Evolutionary conservation across 176 grass and related monocot genomes (phyloP).

Genomic region (Zea mays): Zm-B73-REFERENCE-NAM-5.0 NC_050104.1:150288001-150288500

Average conservation of each 20-base stretch:
- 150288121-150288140: conserved; percentile 96
- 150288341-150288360: not conserved
- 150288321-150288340: not conserved
- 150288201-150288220: conserved; percentile 92
- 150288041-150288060: conserved; percentile 18
- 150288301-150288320: conserved; percentile 12
- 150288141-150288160: conserved; percentile 88
- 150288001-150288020: conserved; percentile 89
- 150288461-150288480: too few relatives aligned
- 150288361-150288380: too few relatives aligned
- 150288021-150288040: conserved; percentile 93
- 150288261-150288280: conserved; percentile 94
- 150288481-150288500: not conserved
- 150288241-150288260: conserved; percentile 94
- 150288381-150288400: too few relatives aligned
- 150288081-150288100: not conserved
- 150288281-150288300: conserved; percentile 47
- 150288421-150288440: too few relatives aligned
- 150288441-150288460: too few relatives aligned
- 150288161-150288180: conserved; percentile 96
- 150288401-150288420: too few relatives aligned
- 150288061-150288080: conserved; percentile 6
- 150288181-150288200: conserved; percentile 97
- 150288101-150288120: conserved; percentile 32
- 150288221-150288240: conserved; percentile 97